Conservation (phyloP, 1,139 yeast genomes). For the Hanseniaspora sp. region DNA sequence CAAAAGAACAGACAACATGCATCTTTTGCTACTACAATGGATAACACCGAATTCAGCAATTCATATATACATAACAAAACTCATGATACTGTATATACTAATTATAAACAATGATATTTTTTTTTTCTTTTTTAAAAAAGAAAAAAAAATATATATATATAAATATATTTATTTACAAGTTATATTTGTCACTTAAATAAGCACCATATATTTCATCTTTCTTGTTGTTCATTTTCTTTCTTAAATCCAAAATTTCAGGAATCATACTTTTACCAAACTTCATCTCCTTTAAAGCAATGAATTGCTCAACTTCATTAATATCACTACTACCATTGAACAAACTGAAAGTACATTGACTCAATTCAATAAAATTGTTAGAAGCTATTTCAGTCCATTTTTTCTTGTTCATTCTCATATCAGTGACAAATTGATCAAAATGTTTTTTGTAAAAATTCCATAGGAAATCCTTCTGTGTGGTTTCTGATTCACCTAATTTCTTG, state of each 20-base stretch:
- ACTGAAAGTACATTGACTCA: constrained; percentile 14
- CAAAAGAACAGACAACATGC: constrained; percentile 5
- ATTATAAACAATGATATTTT: neutral
- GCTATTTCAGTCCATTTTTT: constrained; percentile 13
- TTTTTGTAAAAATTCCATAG: constrained; percentile 48
- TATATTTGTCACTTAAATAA: constrained; percentile 12
- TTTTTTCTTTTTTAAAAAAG: neutral
- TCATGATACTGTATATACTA: neutral
- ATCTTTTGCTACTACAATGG: constrained; percentile 5
- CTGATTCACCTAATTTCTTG: constrained; percentile 16
- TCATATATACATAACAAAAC: neutral
- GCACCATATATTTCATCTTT: constrained; percentile 8
- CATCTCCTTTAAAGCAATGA: constrained; percentile 10
- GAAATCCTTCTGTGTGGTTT: constrained; percentile 19
- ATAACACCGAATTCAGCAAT: constrained; percentile 7
- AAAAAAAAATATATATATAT: no score
- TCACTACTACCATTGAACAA: neutral
- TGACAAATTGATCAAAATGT: constrained; percentile 33
- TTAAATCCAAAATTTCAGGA: constrained; percentile 2
- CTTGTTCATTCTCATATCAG: constrained; percentile 14
- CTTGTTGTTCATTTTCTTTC: constrained; percentile 12
- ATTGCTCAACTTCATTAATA: constrained; percentile 11
- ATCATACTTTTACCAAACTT: constrained; percentile 14
- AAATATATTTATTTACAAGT: neutral
- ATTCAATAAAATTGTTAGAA: constrained; percentile 10